A percentile compares a stretch with the other conserved stretches of the same genome.
Conservation (phyloP, 768 basidiomycete genomes). For the Panellus pusillus region DNA sequence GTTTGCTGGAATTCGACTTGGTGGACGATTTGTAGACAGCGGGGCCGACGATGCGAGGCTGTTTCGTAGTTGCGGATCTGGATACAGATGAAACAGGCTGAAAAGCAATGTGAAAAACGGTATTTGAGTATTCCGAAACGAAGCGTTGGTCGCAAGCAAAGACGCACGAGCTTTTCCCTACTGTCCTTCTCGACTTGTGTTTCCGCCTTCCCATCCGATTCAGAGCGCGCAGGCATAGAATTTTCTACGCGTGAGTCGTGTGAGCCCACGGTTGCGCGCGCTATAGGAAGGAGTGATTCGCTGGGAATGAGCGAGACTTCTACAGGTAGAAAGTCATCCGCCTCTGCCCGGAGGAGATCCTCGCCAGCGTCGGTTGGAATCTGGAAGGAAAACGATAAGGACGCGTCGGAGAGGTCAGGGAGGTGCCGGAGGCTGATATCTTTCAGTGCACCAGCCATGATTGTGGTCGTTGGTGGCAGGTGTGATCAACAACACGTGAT, state of each 20-base stretch:
- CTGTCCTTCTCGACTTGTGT: no score
- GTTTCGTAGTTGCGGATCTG: no score
- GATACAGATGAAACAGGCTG: no score
- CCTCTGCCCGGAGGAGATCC: slow-evolving; percentile 52
- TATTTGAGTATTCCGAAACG: no score
- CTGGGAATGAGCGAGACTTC: slow-evolving; percentile 23
- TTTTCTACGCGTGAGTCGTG: background rate
- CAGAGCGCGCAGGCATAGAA: background rate
- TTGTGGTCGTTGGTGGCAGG: background rate
- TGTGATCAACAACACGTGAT: background rate
- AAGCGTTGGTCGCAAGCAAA: no score
- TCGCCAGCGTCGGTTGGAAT: slow-evolving; percentile 48
- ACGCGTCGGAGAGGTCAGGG: slow-evolving; percentile 53
- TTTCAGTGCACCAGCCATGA: background rate
- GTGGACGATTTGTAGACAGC: no score
- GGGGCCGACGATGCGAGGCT: no score
- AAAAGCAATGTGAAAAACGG: no score
- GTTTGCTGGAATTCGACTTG: no score
- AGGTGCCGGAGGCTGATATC: slow-evolving; percentile 53
- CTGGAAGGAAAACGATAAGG: slow-evolving; percentile 52
- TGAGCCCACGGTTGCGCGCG: background rate
- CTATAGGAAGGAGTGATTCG: background rate
- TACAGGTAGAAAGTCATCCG: slow-evolving; percentile 43
- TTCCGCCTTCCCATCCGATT: background rate
- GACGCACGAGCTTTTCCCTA: no score